phyloP scores from a whole-genome alignment of 129 eudicot species.

The Artemisia annua region DNA sequence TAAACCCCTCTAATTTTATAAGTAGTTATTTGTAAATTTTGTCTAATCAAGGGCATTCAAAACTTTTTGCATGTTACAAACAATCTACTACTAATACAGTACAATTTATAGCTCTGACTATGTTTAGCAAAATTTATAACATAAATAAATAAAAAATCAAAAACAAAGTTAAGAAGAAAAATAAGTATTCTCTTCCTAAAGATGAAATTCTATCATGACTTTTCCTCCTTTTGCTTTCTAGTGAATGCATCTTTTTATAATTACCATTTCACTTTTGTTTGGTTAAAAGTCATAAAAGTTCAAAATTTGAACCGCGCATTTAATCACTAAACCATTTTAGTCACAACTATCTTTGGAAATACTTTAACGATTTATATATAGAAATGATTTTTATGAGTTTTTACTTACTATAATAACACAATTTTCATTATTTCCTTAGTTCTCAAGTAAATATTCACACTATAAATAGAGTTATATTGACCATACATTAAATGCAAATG shows the following conservation, averaged over 20 bases:
- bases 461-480: neutral
- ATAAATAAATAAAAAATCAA: too few species aligned
- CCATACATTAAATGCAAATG: too few species aligned
- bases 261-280: slow-evolving; percentile 1
- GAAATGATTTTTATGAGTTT: neutral
- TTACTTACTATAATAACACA: neutral
- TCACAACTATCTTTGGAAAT: neutral
- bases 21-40: too few species aligned
- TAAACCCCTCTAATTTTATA: too few species aligned
- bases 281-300: neutral
- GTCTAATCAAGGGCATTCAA: too few species aligned
- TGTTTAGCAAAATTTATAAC: too few species aligned
- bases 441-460: neutral
- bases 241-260: neutral
- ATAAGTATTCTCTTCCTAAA: neutral
- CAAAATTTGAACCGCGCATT: neutral
- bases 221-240: neutral
- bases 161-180: too few species aligned
- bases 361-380: neutral
- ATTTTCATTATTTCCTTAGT: neutral
- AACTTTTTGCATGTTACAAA: too few species aligned
- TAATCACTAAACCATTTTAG: neutral
- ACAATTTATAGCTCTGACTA: too few species aligned
- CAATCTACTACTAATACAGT: too few species aligned
- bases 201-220: neutral